A percentile compares a stretch with the other conserved stretches of the same genome.
phyloP scores from a whole-genome alignment of 2,329 filamentous ascomycete species.

The Bretziella fagacearum region DNA sequence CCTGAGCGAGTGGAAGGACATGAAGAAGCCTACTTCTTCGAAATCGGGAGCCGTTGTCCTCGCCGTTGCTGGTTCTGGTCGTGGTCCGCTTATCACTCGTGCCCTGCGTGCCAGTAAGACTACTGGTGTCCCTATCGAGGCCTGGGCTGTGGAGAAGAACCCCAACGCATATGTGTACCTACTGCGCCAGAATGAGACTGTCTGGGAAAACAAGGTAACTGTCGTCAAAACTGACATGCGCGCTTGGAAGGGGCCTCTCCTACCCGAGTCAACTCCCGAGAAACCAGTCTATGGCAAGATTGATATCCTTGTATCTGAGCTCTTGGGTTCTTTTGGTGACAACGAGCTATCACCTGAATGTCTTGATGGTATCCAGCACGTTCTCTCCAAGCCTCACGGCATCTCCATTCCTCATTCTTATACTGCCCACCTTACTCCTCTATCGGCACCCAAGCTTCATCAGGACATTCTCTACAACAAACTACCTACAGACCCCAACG shows the following conservation, averaged over 20 bases:
- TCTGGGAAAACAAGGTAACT: constrained; percentile 68
- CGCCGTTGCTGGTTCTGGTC: constrained; percentile 82
- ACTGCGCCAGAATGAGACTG: constrained; percentile 62
- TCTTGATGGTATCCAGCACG: constrained; percentile 83
- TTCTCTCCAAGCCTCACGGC: constrained; percentile 60
- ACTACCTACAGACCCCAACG: constrained; percentile 42
- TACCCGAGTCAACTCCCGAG: constrained; percentile 26
- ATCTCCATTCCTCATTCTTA: constrained; percentile 91
- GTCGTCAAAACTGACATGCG: constrained; percentile 96
- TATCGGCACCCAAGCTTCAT: constrained; percentile 71
- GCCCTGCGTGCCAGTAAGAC: constrained; percentile 63
- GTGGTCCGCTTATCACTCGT: constrained; percentile 79
- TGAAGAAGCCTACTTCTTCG: constrained; percentile 58
- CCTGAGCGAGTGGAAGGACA: constrained; percentile 57
- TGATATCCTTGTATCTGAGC: constrained; percentile 85
- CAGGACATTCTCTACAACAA: constrained; percentile 55
- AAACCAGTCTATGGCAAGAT: constrained; percentile 46
- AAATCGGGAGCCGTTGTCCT: constrained; percentile 58
- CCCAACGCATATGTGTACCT: constrained; percentile 92
- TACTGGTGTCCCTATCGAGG: constrained; percentile 60
- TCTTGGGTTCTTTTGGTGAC: constrained; percentile 88
- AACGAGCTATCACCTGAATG: constrained; percentile 96
- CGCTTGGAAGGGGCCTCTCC: constrained; percentile 70
- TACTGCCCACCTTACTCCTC: constrained; percentile 83
- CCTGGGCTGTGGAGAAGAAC: constrained; percentile 96